Evolutionary conservation across 768 basidiomycete species (phyloP).

Genomic region (Rhodotorula diobovata): DNA sequence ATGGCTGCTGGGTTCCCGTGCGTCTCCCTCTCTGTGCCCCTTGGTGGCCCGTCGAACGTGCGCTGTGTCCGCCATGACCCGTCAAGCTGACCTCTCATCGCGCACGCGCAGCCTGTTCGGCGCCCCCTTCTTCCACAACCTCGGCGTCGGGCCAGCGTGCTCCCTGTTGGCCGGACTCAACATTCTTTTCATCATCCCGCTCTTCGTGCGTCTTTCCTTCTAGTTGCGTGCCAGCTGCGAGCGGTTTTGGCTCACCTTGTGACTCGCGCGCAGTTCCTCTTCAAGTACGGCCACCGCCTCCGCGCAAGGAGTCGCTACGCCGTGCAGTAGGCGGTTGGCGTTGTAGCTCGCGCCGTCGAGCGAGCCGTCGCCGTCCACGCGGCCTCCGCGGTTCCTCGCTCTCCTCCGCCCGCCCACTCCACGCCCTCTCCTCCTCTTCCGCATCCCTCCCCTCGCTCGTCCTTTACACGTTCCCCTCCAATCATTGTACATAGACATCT

Average conservation of each 20-base stretch:
- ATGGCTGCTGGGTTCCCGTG: slow-evolving; percentile 41
- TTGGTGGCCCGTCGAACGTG: background rate
- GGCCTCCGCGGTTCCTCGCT: no score
- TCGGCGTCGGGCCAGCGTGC: slow-evolving; percentile 46
- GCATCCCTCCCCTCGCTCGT: no score
- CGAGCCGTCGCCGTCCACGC: no score
- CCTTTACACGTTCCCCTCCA: no score
- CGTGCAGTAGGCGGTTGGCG: no score
- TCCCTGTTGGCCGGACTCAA: slow-evolving; percentile 45
- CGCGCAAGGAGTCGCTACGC: no score
- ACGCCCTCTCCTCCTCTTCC: no score
- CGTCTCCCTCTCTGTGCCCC: slow-evolving; percentile 13
- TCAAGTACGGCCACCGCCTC: slow-evolving; percentile 1
- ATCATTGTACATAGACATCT: no score
- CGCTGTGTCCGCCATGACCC: background rate
- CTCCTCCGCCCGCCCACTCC: no score
- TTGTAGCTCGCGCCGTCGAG: no score
- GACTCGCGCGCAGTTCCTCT: background rate
- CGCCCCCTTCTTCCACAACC: slow-evolving; percentile 43
- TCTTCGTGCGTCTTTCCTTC: slow-evolving; percentile 33
- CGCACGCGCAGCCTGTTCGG: slow-evolving; percentile 39
- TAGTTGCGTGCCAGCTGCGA: no score
- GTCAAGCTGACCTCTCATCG: background rate
- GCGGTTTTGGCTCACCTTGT: no score
- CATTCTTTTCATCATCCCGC: slow-evolving; percentile 45